Evolutionary conservation across 2,329 filamentous ascomycete species (phyloP), one percentile per base, ranked within the genome.

Genomic region (Penicillium sp.): DNA sequence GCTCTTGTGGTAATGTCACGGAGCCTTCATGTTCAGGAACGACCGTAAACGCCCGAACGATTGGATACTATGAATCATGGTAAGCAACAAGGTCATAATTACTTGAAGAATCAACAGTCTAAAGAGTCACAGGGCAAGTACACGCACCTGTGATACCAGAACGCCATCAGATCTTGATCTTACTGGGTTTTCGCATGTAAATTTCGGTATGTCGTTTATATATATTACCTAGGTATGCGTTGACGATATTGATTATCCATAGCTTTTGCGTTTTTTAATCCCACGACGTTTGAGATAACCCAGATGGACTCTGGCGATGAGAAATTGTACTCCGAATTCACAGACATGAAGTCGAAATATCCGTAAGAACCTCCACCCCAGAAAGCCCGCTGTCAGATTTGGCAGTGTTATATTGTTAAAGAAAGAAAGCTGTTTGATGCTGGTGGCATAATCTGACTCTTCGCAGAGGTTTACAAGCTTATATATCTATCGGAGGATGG

Each of bases 401-500:
- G n/a, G n/a, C n/a, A n/a, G n/a, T n/a, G n/a, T n/a, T n/a, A n/a
- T n/a, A n/a, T n/a, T n/a, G n/a, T n/a, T n/a, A 28, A 28, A 28
- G 8, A 28, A 28, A 28, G 8, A 4, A 28, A 28, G 26, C 26
- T 8, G 5, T 28, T 8, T 8, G 26, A 28, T 28, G 26, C 5
- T 28, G 26, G 8, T 28, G 8, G 8, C 26, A 8, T 28, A 28
- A 28, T 8, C 26, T 28, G 26, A 28, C 26, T 28, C 26, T 28
- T 28, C 8, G 26, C 26, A 28, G 26, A 58, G 48, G 28, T 54
- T 75, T 47, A 24, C 72, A 61, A 65, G 64, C 20, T 70, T 66
- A 63, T 66, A 77, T 56, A 62, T 65, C n/a, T 23, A 59, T 79
- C 18, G 76, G 78, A 16, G 78, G 77, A 11, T 78, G 75, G 74